Base-by-base conservation (phyloP, 2,329 filamentous ascomycete genomes). In the Alternaria hordeiaustralica region DNA sequence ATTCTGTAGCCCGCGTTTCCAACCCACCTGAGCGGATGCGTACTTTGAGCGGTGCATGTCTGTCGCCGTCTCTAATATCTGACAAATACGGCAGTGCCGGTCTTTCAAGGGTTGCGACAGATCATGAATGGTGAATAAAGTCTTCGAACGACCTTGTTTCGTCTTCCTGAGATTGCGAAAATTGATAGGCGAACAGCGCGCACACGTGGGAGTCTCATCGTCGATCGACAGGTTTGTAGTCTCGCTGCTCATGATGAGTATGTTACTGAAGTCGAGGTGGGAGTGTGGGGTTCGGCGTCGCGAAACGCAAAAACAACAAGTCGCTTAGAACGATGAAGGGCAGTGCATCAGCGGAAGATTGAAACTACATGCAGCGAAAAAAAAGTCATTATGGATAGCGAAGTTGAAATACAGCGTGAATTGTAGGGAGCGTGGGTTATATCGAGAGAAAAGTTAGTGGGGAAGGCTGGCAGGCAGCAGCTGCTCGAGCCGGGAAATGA, bases 51-150 rank as follows among this genome's bases (percentile, higher is more conserved):
- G 33, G 4, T 41, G 33, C 8, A 41, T 2, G 10, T 18, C 8
- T 10, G 18, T 10, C 0, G 5, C 2, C 8, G 1, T 1, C 18
- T 41, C 15, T 1, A 41, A 15, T 4, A 41, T 41, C 5, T 2
- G 33, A 41, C 33, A 41, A 41, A 4, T 41, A 41, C 4, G 4
- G 2, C 33, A 41, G 15, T 6, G 15, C 3, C 15, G 2, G 5
- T n/a, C 6, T 41, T 8, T 18, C 1, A 41, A 10, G 15, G 9
- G 15, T 3, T 41, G 33, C 10, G 33, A 41, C 4, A 41, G 12
- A 13, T 36, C 30, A 3, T 33, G 8, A 3, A 26, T 23, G 23
- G 23, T 23, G 23, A 23, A 23, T 23, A n/a, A n/a, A n/a, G n/a
- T n/a, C n/a, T n/a, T n/a, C n/a, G n/a, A n/a, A n/a, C n/a, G n/a